These are phyloP conservation scores for Sphagnum fallax DNA, from an alignment of 228 moss, liverwort and hornwort genomes.

Conservation along the genomic window DNA sequence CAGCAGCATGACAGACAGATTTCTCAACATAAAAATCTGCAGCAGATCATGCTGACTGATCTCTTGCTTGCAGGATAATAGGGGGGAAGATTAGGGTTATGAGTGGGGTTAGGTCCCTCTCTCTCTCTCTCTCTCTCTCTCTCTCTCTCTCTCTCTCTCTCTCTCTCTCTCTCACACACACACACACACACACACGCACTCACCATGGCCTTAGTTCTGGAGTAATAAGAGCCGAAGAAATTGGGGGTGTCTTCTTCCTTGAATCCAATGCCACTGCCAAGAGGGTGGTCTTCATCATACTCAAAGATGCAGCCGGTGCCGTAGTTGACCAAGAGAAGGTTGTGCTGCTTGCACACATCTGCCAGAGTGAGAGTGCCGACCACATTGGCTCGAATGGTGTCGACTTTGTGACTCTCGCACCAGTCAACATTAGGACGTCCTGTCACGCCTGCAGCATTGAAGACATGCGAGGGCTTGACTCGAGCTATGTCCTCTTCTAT, in stretches of 20 bases:
- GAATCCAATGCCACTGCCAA: conserved; percentile 9
- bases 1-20: neutral
- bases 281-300: conserved; percentile 6
- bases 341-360: conserved; percentile 9
- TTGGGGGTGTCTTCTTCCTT: conserved; percentile 13
- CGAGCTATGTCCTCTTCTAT: conserved; percentile 9
- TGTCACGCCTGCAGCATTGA: conserved; percentile 14
- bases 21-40: neutral
- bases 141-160: no score
- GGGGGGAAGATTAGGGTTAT: no score
- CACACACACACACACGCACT: neutral
- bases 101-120: no score
- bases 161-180: no score
- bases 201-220: conserved; percentile 13
- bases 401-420: conserved; percentile 15
- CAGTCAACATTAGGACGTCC: conserved; percentile 14
- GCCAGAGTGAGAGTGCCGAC: conserved; percentile 13
- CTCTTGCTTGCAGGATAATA: neutral
- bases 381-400: conserved; percentile 14
- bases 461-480: conserved; percentile 13
- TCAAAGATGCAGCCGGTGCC: conserved; percentile 13
- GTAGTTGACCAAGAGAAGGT: conserved; percentile 10
- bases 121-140: no score
- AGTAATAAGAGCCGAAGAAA: conserved; percentile 9
- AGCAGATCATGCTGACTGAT: neutral